These are phyloP conservation scores for Xerocomus brunneocitrinus DNA, from an alignment of 768 basidiomycete genomes.

Conservation along the genomic window DNA sequence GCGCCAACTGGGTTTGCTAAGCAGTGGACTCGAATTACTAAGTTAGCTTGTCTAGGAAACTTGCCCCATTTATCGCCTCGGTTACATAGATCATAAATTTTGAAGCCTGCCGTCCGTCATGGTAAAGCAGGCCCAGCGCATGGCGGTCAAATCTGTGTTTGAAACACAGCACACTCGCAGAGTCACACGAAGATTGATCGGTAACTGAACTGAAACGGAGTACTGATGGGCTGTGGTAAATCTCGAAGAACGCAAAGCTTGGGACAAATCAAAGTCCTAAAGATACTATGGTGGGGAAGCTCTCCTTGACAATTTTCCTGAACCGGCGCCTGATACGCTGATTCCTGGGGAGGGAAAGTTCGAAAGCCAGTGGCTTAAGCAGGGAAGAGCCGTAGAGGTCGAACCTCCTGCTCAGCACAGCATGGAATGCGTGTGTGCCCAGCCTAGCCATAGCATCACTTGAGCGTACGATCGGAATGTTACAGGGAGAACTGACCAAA, in stretches of 20 bases:
- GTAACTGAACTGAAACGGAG: not conserved
- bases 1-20: not conserved
- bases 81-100: no score
- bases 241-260: not conserved
- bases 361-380: slow-evolving; percentile 45
- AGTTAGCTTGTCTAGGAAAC: no score
- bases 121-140: no score
- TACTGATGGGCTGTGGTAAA: not conserved
- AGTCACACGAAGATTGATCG: slow-evolving; percentile 2
- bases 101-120: no score
- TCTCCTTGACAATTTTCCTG: slow-evolving; percentile 38
- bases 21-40: not conserved
- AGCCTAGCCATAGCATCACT: slow-evolving; percentile 47
- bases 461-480: slow-evolving; percentile 3
- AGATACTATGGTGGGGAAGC: slow-evolving; percentile 15
- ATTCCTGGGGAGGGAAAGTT: slow-evolving; percentile 46
- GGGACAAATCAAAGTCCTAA: slow-evolving; percentile 16
- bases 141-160: not conserved
- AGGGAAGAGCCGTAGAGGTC: slow-evolving; percentile 43
- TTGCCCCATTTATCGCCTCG: no score
- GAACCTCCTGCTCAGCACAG: slow-evolving; percentile 53
- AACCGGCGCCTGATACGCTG: slow-evolving; percentile 43
- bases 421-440: slow-evolving; percentile 73
- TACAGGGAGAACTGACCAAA: slow-evolving; percentile 49
- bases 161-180: not conserved